Percentiles rank a stretch among this genome's conserved stretches.
These are phyloP conservation scores for Aspergillus nomiae DNA, from an alignment of 2,329 filamentous ascomycete genomes.

Conservation along the genomic window DNA sequence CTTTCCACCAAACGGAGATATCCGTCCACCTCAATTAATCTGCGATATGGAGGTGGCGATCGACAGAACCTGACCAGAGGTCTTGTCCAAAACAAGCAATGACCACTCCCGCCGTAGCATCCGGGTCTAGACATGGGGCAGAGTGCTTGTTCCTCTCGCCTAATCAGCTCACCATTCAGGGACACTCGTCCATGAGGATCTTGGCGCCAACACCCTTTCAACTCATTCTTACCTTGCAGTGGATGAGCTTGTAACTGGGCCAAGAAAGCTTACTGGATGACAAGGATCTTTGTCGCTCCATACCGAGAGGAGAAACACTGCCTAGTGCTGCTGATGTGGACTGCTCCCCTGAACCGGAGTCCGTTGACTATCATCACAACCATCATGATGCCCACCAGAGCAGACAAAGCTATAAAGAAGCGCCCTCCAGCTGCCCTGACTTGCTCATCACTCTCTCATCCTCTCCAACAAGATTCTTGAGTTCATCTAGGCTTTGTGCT, in stretches of 20 bases:
- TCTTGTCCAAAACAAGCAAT: conserved; percentile 20
- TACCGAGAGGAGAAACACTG: conserved; percentile 24
- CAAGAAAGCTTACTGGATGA: conserved; percentile 5
- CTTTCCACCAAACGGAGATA: not conserved
- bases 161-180: not conserved
- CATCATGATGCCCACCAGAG: not conserved
- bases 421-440: conserved; percentile 11
- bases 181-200: not conserved
- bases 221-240: not conserved
- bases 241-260: conserved; percentile 2
- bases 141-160: not conserved
- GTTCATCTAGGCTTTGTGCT: conserved; percentile 3
- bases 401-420: conserved; percentile 28
- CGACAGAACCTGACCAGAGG: conserved; percentile 1
- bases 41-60: not conserved
- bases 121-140: conserved; percentile 2
- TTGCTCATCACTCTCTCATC: conserved; percentile 16
- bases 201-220: not conserved
- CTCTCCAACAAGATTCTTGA: conserved; percentile 14
- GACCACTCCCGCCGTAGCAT: conserved; percentile 10
- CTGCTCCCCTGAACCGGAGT: conserved; percentile 12
- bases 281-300: conserved; percentile 10
- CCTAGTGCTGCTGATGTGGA: conserved; percentile 13
- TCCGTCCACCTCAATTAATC: not conserved
- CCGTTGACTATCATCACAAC: not conserved